phyloP scores from a whole-genome alignment of 306 rosid genomes.

The Rosa lucieae region DNA sequence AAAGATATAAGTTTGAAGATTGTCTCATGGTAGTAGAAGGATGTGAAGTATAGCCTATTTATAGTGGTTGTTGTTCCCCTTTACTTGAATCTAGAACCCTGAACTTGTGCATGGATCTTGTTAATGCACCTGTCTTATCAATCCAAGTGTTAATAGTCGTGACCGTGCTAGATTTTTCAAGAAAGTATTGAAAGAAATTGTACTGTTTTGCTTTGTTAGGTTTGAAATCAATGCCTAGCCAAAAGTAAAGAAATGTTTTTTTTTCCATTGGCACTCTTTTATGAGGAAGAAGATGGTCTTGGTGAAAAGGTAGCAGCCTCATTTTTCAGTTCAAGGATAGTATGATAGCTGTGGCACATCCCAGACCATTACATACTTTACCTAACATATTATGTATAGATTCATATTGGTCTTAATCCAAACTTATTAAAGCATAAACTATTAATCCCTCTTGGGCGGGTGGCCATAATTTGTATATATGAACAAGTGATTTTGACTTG shows the following conservation, averaged over 20 bases:
- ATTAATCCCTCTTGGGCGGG: background rate
- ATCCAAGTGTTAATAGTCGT: constrained; percentile 29
- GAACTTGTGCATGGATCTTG: constrained; percentile 46
- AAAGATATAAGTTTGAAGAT: constrained; percentile 8
- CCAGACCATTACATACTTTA: background rate
- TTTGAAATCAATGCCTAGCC: constrained; percentile 27
- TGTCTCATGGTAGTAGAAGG: constrained; percentile 18
- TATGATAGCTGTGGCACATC: background rate
- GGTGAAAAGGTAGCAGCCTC: background rate
- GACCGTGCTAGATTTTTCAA: constrained; percentile 51
- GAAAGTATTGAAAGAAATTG: constrained; percentile 35
- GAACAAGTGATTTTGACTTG: background rate
- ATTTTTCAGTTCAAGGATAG: background rate
- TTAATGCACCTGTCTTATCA: constrained; percentile 45
- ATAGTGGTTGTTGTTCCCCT: constrained; percentile 26
- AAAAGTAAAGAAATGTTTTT: background rate
- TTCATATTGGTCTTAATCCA: background rate
- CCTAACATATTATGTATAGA: background rate
- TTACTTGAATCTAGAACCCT: constrained; percentile 10
- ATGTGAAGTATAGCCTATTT: constrained; percentile 38
- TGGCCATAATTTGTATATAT: background rate
- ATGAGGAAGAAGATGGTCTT: constrained; percentile 7
- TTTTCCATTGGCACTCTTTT: background rate
- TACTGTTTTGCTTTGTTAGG: constrained; percentile 34
- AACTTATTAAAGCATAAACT: background rate